Base-by-base conservation (phyloP, 352 stramenopile species). In the Phytophthora hibernalis region DNA sequence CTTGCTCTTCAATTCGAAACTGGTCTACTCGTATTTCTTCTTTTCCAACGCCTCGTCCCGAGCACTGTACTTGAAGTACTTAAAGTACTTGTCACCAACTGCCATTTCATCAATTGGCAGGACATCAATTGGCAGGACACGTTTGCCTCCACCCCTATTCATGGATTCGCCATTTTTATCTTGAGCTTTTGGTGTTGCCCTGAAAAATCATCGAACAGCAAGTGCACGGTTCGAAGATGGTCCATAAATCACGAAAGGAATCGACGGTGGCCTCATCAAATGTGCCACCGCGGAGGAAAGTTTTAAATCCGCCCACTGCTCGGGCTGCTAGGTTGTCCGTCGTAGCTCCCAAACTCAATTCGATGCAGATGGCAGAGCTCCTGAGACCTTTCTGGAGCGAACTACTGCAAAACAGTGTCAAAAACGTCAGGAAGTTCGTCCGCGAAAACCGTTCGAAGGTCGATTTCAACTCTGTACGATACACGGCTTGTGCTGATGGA, bases 331-430 rank as follows among this genome's bases (percentile, higher is more conserved):
- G 24, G 22, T 12, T 0, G 2, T 55, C 57, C 5, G 22, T 43
- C 20, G 44, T 42, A 0, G 37, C 24, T 1, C 45, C 53, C 20
- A 82, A 78, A 22, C 67, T 90, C 44, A 90, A 78, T 10, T 15
- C 54, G 5, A 74, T 80, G 40, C 82, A 90, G 22, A 20, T 76
- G 24, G 61, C 64, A 18, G 69, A 73, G 0, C 53, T 89, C 31
- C 61, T 90, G 33, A 81, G 81, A 61, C 68, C 48, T 20, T 90
- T 90, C 45, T 90, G 82, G 82, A 44, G 37, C 16, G 76, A 85
- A 5, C 13, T 89, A 9, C 56, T 87, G 3, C 68, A 83, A 30
- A 85, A 87, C 48, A 77, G 85, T 31, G 6, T 80, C 51, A 83
- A 85, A 48, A 52, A 48, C 10, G 61, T 87, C 20, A 77, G 68